Evolutionary conservation across 2,329 filamentous ascomycete species (phyloP).

Genomic region (Xylaria polymorpha): DNA sequence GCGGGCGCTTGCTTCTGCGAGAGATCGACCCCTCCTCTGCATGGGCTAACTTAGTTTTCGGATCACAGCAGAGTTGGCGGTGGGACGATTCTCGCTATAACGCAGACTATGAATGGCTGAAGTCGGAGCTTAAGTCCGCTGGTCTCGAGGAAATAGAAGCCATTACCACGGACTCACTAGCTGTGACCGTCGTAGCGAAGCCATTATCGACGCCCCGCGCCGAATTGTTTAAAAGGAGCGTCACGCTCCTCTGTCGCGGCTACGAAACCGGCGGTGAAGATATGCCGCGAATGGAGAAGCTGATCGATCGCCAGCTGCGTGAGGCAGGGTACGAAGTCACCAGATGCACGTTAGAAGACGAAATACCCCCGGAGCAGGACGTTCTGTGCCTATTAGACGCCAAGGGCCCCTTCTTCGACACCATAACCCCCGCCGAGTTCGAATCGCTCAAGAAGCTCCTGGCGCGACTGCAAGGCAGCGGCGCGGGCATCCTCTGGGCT

Average conservation of each 20-base stretch:
- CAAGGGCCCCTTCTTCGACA: conserved; percentile 6
- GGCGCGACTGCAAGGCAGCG: background rate
- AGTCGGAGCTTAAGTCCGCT: background rate
- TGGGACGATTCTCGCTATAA: background rate
- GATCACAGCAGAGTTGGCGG: background rate
- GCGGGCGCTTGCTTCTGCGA: background rate
- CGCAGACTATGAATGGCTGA: background rate
- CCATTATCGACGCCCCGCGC: too few species aligned
- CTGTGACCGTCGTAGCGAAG: background rate
- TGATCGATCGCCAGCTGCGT: background rate
- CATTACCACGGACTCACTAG: background rate
- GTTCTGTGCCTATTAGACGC: conserved; percentile 8
- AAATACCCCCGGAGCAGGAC: background rate
- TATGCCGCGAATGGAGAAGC: background rate
- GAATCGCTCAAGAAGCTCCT: background rate
- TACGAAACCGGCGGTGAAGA: background rate
- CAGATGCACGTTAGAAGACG: conserved; percentile 3
- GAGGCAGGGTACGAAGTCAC: conserved; percentile 8
- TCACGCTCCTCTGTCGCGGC: background rate
- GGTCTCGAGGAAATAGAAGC: background rate
- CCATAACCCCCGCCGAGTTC: background rate
- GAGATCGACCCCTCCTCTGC: background rate
- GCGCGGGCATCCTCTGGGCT: conserved; percentile 15
- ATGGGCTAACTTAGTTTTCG: background rate
- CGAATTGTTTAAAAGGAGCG: background rate